phyloP scores from a whole-genome alignment of 805 yeast species.

The Zygoascus bituminiphila region DNA sequence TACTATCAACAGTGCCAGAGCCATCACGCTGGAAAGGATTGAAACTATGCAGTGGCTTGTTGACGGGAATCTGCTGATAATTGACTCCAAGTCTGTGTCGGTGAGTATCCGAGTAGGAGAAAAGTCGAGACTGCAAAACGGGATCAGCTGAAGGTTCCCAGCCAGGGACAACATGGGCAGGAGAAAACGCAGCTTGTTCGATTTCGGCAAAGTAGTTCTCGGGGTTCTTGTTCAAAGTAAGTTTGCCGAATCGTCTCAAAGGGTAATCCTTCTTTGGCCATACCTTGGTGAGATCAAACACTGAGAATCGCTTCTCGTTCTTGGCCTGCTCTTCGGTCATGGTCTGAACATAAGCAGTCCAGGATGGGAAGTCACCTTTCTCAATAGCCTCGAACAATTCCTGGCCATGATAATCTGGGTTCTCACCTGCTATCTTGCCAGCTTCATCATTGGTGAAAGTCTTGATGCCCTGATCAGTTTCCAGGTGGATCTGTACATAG shows the following conservation, averaged over 20 bases:
- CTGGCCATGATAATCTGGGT: conserved; percentile 76
- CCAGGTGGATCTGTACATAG: conserved; percentile 72
- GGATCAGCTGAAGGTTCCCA: conserved; percentile 81
- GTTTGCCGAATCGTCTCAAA: conserved; percentile 73
- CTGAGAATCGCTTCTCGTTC: conserved; percentile 58
- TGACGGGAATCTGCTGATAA: conserved; percentile 81
- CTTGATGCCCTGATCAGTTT: conserved; percentile 53
- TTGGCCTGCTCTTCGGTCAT: conserved; percentile 81
- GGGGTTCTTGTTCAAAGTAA: conserved; percentile 75
- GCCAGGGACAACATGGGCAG: conserved; percentile 78
- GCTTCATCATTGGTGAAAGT: conserved; percentile 32
- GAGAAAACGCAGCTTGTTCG: conserved; percentile 81
- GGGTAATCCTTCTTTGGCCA: conserved; percentile 90
- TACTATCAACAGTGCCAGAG: conserved; percentile 58
- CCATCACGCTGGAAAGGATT: conserved; percentile 82
- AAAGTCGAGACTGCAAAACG: conserved; percentile 71
- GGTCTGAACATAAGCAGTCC: conserved; percentile 79
- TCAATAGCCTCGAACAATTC: conserved; percentile 76
- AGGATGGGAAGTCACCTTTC: conserved; percentile 67
- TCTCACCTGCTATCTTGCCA: conserved; percentile 47
- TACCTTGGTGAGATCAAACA: conserved; percentile 83
- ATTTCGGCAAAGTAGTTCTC: conserved; percentile 80
- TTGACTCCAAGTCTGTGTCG: conserved; percentile 72
- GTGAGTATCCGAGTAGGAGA: conserved; percentile 79
- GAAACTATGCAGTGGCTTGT: conserved; percentile 60